Percentiles rank a stretch among this genome's conserved stretches.
Evolutionary conservation across 2,329 filamentous ascomycete species (phyloP).

Genomic region (Xylariomycetidae sp.): DNA sequence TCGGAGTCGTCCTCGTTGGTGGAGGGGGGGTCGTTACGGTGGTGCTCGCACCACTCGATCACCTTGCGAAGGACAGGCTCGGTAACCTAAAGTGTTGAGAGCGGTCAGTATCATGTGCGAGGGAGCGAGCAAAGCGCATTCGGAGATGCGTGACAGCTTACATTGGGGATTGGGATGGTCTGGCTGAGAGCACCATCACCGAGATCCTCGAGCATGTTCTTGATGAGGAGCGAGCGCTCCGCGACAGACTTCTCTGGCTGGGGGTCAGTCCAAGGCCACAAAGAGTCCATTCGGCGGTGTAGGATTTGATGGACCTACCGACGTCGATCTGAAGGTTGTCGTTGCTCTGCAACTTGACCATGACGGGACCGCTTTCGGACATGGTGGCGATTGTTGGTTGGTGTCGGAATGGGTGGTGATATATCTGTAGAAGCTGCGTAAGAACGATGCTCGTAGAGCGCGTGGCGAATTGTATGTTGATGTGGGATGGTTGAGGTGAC

Average conservation of each 20-base stretch:
- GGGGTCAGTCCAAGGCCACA: slow-evolving; percentile 11
- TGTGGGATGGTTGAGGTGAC: too few relatives aligned
- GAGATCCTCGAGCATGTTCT: slow-evolving; percentile 96
- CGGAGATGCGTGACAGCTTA: slow-evolving; percentile 35
- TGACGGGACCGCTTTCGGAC: slow-evolving; percentile 17
- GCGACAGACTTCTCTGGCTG: slow-evolving; percentile 69
- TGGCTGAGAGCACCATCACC: slow-evolving; percentile 59
- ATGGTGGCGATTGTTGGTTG: slow-evolving; percentile 5
- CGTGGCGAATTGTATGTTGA: too few relatives aligned
- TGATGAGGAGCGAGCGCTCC: slow-evolving; percentile 90
- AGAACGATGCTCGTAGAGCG: too few relatives aligned
- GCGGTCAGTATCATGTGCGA: too few relatives aligned
- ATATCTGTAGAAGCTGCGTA: too few relatives aligned
- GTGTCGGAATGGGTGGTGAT: not conserved
- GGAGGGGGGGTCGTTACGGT: slow-evolving; percentile 81
- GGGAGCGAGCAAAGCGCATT: slow-evolving; percentile 7
- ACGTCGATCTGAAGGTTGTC: slow-evolving; percentile 42
- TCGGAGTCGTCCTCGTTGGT: slow-evolving; percentile 85
- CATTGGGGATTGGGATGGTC: slow-evolving; percentile 83
- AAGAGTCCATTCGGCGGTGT: slow-evolving; percentile 1
- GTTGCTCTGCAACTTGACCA: slow-evolving; percentile 47
- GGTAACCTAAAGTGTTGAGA: slow-evolving; percentile 65
- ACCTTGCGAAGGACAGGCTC: slow-evolving; percentile 93
- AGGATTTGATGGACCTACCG: slow-evolving; percentile 30
- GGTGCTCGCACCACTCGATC: slow-evolving; percentile 95